phyloP scores from a whole-genome alignment of 768 basidiomycete genomes.

The Boletus rubroflammeus region DNA sequence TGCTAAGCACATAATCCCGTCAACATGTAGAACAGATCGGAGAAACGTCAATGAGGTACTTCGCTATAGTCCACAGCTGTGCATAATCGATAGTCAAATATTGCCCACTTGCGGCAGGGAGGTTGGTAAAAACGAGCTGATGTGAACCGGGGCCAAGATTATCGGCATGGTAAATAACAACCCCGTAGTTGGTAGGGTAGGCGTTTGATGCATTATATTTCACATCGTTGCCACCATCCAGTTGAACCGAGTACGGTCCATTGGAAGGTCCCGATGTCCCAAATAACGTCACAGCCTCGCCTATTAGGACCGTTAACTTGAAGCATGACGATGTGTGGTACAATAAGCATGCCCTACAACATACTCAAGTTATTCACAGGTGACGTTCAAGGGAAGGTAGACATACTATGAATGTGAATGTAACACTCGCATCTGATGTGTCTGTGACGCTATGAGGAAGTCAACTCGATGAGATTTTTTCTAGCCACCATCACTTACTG shows the following conservation, averaged over 20 bases:
- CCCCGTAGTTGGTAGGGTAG: slow-evolving; percentile 25
- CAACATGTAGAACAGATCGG: neutral
- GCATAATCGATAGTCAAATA: slow-evolving; percentile 35
- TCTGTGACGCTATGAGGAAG: slow-evolving; percentile 31
- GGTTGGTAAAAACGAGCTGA: slow-evolving; percentile 32
- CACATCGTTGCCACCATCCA: slow-evolving; percentile 29
- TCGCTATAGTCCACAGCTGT: slow-evolving; percentile 16
- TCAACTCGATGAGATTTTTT: neutral
- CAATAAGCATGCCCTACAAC: slow-evolving; percentile 20
- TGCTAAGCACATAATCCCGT: neutral
- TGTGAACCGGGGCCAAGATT: slow-evolving; percentile 41
- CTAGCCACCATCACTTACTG: slow-evolving; percentile 30
- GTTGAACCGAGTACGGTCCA: slow-evolving; percentile 33
- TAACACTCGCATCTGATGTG: slow-evolving; percentile 30
- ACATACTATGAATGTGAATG: slow-evolving; percentile 40
- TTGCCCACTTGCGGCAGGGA: slow-evolving; percentile 22
- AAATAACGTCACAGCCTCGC: slow-evolving; percentile 44
- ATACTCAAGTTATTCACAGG: neutral
- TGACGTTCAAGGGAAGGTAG: neutral
- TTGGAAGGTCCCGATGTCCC: slow-evolving; percentile 38
- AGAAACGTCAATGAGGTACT: slow-evolving; percentile 5
- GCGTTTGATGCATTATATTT: slow-evolving; percentile 17
- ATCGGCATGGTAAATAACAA: slow-evolving; percentile 30
- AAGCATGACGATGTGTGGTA: neutral
- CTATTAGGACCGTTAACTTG: slow-evolving; percentile 19